A percentile compares a stretch with the other conserved stretches of the same genome.
Evolutionary conservation across 208 protist genomes (phyloP).

Genomic region (Angomonas ambiguus): DNA sequence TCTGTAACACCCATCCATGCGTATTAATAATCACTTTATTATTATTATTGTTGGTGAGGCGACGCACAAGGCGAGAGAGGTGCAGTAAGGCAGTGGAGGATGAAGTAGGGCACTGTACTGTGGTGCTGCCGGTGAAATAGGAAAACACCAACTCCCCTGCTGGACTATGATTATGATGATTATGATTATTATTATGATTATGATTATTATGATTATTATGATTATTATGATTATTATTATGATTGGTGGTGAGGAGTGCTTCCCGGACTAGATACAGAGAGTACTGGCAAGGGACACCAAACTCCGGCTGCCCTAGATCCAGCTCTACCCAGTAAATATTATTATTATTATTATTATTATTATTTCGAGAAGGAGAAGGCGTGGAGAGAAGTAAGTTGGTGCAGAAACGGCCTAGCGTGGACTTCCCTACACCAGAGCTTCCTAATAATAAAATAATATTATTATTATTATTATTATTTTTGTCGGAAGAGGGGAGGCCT

Average conservation of each 20-base stretch:
- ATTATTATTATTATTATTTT: slow-evolving; percentile 14
- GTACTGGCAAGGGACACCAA: slow-evolving; percentile 71
- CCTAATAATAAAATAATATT: slow-evolving; percentile 56
- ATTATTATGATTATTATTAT: slow-evolving; percentile 11
- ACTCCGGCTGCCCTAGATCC: slow-evolving; percentile 87
- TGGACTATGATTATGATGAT: too few species aligned
- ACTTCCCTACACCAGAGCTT: slow-evolving; percentile 76
- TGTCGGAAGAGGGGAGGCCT: slow-evolving; percentile 38
- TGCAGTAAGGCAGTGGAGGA: slow-evolving; percentile 35
- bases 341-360: slow-evolving; percentile 5
- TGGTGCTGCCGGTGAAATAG: slow-evolving; percentile 39
- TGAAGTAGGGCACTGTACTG: slow-evolving; percentile 34
- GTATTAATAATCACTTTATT: slow-evolving; percentile 81
- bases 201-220: slow-evolving; percentile 1
- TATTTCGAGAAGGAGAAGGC: slow-evolving; percentile 22
- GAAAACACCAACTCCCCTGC: slow-evolving; percentile 30
- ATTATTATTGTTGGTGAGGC: slow-evolving; percentile 16
- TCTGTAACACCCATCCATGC: slow-evolving; percentile 86
- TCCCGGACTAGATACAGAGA: slow-evolving; percentile 44
- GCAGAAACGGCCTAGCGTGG: slow-evolving; percentile 74
- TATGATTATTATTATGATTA: slow-evolving; percentile 2
- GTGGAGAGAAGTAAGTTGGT: slow-evolving; percentile 72
- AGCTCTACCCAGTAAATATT: slow-evolving; percentile 72
- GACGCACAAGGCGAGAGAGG: slow-evolving; percentile 19
- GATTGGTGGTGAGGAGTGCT: slow-evolving; percentile 47